Percentiles rank a stretch among this genome's conserved stretches.
Conservation (phyloP, 495 filamentous ascomycete species). For the Penicillium riverlandense region DNA sequence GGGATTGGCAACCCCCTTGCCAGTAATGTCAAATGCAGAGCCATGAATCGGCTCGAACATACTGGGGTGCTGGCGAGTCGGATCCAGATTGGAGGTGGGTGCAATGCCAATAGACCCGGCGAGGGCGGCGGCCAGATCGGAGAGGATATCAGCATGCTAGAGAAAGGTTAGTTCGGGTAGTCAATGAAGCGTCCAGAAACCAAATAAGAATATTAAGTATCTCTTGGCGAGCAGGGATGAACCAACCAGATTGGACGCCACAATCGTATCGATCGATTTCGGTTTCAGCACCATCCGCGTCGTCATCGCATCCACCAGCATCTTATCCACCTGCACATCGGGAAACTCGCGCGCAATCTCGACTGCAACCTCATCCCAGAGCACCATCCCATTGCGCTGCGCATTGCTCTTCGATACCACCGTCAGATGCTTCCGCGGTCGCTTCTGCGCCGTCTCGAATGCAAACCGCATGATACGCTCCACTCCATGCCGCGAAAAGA, state of each 20-base stretch:
- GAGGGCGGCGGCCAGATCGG: slow-evolving; percentile 43
- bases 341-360: slow-evolving; percentile 35
- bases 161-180: no score
- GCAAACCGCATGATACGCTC: slow-evolving; percentile 45
- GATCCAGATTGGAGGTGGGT: slow-evolving; percentile 51
- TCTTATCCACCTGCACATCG: slow-evolving; percentile 41
- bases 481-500: slow-evolving; percentile 41
- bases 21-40: slow-evolving; percentile 57
- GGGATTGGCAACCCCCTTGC: slow-evolving; percentile 58
- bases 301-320: slow-evolving; percentile 49
- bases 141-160: slow-evolving; percentile 40
- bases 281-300: slow-evolving; percentile 41
- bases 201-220: no score
- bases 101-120: slow-evolving; percentile 44
- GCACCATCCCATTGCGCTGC: slow-evolving; percentile 42
- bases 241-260: slow-evolving; percentile 35
- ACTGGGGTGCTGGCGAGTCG: slow-evolving; percentile 45
- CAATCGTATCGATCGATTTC: slow-evolving; percentile 39
- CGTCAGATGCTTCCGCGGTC: slow-evolving; percentile 35
- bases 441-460: slow-evolving; percentile 32
- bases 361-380: slow-evolving; percentile 41
- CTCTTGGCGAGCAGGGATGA: no score
- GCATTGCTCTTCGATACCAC: slow-evolving; percentile 48
- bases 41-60: slow-evolving; percentile 60
- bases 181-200: no score